A percentile compares a stretch with the other conserved stretches of the same genome.
Evolutionary conservation across 441 rosid species (phyloP).

Genomic region (Pelargonium citronellum): DNA sequence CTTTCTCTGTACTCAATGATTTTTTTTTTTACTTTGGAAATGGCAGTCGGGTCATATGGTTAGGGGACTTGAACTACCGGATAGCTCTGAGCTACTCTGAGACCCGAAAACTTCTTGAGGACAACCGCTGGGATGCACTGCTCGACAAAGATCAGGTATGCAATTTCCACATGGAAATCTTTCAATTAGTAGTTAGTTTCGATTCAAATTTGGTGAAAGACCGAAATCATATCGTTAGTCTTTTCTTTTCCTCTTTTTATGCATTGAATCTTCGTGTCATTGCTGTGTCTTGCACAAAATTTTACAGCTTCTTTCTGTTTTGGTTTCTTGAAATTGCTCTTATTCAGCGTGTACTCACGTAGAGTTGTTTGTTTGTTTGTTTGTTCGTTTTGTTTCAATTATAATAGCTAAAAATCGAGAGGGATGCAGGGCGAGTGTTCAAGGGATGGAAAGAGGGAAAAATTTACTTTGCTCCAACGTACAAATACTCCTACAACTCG

Average conservation of each 20-base stretch:
- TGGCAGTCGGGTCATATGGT: slow-evolving; percentile 61
- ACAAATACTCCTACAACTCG: slow-evolving; percentile 57
- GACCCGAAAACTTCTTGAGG: slow-evolving; percentile 43
- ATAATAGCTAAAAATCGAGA: slow-evolving; percentile 57
- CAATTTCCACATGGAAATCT: slow-evolving; percentile 14
- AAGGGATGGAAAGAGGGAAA: slow-evolving; percentile 64
- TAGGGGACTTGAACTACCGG: slow-evolving; percentile 69
- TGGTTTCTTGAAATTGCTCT: no score
- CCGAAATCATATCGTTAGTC: no score
- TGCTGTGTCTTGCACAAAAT: no score
- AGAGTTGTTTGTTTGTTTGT: no score
- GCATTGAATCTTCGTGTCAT: no score
- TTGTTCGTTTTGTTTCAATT: neutral
- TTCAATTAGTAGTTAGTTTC: no score
- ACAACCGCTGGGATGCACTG: slow-evolving; percentile 45
- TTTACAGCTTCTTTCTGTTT: no score
- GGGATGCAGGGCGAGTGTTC: slow-evolving; percentile 65
- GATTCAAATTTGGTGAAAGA: no score
- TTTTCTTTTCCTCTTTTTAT: no score
- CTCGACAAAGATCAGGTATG: slow-evolving; percentile 62
- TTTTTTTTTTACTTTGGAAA: slow-evolving; percentile 1
- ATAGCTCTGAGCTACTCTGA: slow-evolving; percentile 61
- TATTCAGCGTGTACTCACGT: no score
- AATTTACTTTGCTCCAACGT: slow-evolving; percentile 58
- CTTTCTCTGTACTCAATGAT: neutral